These are phyloP conservation scores for Trypanosoma cruzi DNA, from an alignment of 208 protist genomes.

Conservation along the genomic window DNA sequence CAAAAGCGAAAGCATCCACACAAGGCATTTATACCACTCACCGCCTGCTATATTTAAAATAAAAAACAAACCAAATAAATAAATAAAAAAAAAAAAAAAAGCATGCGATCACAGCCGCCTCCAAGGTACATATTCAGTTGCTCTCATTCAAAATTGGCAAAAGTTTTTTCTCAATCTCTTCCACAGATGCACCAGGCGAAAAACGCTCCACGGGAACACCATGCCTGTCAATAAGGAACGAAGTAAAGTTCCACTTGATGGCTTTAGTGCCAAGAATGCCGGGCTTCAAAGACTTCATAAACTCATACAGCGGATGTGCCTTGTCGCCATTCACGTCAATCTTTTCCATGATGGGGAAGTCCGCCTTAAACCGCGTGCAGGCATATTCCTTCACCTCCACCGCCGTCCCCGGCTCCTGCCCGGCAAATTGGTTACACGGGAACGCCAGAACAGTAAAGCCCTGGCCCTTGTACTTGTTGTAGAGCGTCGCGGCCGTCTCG, in stretches of 20 bases:
- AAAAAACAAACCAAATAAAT: too few species aligned
- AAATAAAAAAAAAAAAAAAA: too few species aligned
- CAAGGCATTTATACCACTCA: too few species aligned
- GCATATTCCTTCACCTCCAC: constrained; percentile 50
- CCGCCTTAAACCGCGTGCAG: constrained; percentile 35
- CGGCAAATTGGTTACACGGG: constrained; percentile 91
- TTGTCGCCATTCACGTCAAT: constrained; percentile 90
- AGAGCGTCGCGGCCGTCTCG: constrained; percentile 72
- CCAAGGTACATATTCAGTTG: too few species aligned
- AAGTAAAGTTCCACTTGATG: constrained; percentile 96
- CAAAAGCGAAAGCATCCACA: too few species aligned
- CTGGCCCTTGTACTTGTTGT: constrained; percentile 83
- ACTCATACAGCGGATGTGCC: constrained; percentile 80
- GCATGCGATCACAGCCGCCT: too few species aligned
- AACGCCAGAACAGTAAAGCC: constrained; percentile 93
- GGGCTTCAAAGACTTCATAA: constrained; percentile 64
- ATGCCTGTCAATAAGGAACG: constrained; percentile 85
- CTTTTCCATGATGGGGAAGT: constrained; percentile 54
- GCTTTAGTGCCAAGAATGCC: constrained; percentile 71
- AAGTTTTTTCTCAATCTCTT: constrained; percentile 69
- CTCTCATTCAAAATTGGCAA: too few species aligned
- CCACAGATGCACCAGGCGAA: constrained; percentile 50
- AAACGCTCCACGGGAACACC: constrained; percentile 71
- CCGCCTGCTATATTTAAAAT: too few species aligned
- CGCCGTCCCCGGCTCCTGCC: constrained; percentile 50